Conservation (phyloP, 495 filamentous ascomycete genomes). For the Evernia prunastri region DNA sequence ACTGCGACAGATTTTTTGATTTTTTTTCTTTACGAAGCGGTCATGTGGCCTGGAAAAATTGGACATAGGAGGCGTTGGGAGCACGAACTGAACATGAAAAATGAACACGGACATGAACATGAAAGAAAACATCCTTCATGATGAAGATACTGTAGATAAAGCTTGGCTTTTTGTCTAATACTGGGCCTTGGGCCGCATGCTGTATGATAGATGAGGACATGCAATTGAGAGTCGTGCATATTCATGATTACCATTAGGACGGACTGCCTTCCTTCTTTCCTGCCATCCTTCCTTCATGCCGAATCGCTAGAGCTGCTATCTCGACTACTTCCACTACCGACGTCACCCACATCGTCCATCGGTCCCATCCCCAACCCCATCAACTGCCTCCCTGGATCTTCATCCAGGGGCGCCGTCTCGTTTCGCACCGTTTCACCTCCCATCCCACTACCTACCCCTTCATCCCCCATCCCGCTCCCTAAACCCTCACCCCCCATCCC, state of each 20-base stretch:
- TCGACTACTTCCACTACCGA: neutral
- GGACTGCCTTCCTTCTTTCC: neutral
- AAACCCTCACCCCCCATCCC: no score
- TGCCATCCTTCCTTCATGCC: neutral
- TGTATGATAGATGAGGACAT: neutral
- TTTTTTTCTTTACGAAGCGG: neutral
- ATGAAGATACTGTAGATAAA: neutral
- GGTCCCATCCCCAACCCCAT: neutral
- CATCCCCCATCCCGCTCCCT: no score
- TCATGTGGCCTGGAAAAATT: neutral
- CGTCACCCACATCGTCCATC: neutral
- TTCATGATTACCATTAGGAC: neutral
- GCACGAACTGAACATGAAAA: neutral
- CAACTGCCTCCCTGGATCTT: neutral
- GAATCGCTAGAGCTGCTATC: neutral
- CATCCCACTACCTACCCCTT: neutral
- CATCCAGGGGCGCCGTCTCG: no score
- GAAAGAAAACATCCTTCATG: neutral
- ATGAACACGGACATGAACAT: neutral
- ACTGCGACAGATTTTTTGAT: neutral
- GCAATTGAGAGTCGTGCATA: neutral
- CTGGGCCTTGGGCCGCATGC: neutral
- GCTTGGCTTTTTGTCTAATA: neutral
- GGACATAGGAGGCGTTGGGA: no score
- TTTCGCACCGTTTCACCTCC: neutral